Evolutionary conservation across 192 early-diverging fungal species (phyloP), one percentile per base, ranked within the genome.

Genomic region (Coemansia sp.): DNA sequence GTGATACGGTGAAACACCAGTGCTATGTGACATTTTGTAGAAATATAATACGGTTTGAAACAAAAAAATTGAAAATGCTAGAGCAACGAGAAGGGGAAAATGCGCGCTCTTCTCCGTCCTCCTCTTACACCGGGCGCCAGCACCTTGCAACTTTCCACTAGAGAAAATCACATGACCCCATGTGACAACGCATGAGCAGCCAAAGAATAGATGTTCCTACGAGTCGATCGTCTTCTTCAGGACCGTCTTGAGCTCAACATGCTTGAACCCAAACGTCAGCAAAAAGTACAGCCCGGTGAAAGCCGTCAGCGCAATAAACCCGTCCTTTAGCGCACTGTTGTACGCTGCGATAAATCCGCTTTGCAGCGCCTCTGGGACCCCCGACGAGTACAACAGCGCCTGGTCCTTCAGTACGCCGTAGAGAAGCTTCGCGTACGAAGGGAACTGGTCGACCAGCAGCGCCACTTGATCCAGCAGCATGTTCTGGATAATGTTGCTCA

Each of bases 401-500:
- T 66, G 67, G 30, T 76, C 55, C 22, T 63, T 62, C 18, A 65
- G 37, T 6, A 62, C 37, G 8, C 27, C 50, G 11, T 30, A 30
- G 33, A 76, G 44, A 0, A 70, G 41, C 14, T 57, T 57, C 0
- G 70, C 72, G 14, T 64, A 41, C 2, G 17, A 17, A 0, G 80
- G 52, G 8, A 80, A 74, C 58, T 38, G 49, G 15, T 15, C 68
- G 40, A 57, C 64, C 54, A 60, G 33, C 22, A 42, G 34, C 3
- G 41, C 51, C 17, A 82, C 47, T 17, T 75, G 56, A 21, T 25
- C 27, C 18, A 33, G 40, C 17, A 82, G 63, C 52, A 83, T 81
- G 69, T 89, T 88, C 65, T 83, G 83, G 61, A 86, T 81, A 22
- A 84, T 59, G 52, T 81, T 81, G 41, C 62, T 81, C 22, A 80